Evolutionary conservation across 2,329 filamentous ascomycete species (phyloP).

Genomic region (Aspergillus terreus): DNA sequence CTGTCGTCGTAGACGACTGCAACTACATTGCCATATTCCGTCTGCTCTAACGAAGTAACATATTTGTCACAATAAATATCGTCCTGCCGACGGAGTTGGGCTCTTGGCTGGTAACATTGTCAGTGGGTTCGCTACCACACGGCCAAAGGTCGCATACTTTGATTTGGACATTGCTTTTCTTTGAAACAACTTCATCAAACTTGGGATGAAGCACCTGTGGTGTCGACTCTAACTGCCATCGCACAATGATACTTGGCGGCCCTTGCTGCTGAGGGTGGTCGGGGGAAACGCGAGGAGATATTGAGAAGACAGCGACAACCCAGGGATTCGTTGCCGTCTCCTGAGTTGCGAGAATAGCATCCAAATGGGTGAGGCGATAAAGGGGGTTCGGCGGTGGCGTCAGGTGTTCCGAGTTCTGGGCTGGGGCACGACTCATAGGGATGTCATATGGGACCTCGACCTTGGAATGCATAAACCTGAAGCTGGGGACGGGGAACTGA

Average conservation of each 20-base stretch:
- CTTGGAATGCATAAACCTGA: slow-evolving; percentile 36
- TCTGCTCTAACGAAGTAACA: slow-evolving; percentile 63
- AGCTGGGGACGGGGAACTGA: slow-evolving; percentile 32
- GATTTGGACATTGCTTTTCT: slow-evolving; percentile 53
- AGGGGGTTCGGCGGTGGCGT: slow-evolving; percentile 24
- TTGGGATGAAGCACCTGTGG: slow-evolving; percentile 66
- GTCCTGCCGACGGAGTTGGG: slow-evolving; percentile 60
- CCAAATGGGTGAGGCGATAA: slow-evolving; percentile 69
- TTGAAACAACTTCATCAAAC: slow-evolving; percentile 70
- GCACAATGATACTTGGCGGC: slow-evolving; percentile 69
- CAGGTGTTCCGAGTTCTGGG: slow-evolving; percentile 22
- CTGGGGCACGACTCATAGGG: slow-evolving; percentile 22
- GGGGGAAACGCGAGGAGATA: slow-evolving; percentile 49
- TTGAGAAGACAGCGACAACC: slow-evolving; percentile 70
- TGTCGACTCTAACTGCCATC: slow-evolving; percentile 73
- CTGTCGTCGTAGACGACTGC: slow-evolving; percentile 76
- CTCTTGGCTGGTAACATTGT: slow-evolving; percentile 37
- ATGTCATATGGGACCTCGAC: slow-evolving; percentile 33
- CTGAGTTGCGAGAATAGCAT: slow-evolving; percentile 65
- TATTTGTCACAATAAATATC: slow-evolving; percentile 68
- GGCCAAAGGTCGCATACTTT: slow-evolving; percentile 24
- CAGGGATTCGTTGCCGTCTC: slow-evolving; percentile 61
- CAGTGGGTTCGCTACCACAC: slow-evolving; percentile 6
- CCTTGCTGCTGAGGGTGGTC: slow-evolving; percentile 59
- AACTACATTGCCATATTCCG: slow-evolving; percentile 68